These are phyloP conservation scores for Solanum chacoense DNA, from an alignment of 305 asterid species.

Conservation along the genomic window DNA sequence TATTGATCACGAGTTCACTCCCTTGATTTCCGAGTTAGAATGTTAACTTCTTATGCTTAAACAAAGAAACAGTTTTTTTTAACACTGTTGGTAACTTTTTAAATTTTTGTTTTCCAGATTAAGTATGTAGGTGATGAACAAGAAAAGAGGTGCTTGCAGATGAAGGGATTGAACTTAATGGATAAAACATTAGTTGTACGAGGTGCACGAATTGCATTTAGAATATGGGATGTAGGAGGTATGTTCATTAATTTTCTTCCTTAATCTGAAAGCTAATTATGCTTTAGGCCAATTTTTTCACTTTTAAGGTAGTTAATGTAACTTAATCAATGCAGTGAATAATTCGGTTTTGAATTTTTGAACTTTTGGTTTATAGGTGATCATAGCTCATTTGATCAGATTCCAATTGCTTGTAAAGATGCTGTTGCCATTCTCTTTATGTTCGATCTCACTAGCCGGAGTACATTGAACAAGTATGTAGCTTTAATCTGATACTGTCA, in stretches of 20 bases:
- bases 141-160: slow-evolving; percentile 49
- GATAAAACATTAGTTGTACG: slow-evolving; percentile 46
- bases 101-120: slow-evolving; percentile 20
- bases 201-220: slow-evolving; percentile 74
- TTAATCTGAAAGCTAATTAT: background rate
- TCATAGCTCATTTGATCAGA: slow-evolving; percentile 47
- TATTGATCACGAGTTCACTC: background rate
- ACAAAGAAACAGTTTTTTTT: background rate
- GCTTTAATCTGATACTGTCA: background rate
- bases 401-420: slow-evolving; percentile 84
- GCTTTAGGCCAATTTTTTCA: background rate
- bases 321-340: background rate
- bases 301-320: background rate
- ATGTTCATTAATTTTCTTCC: background rate
- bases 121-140: slow-evolving; percentile 79
- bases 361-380: slow-evolving; percentile 38
- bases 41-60: background rate
- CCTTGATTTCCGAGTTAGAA: background rate
- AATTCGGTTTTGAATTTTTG: background rate
- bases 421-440: slow-evolving; percentile 75
- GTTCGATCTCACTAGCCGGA: slow-evolving; percentile 82
- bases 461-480: slow-evolving; percentile 31
- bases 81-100: background rate
- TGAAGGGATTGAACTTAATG: slow-evolving; percentile 71
- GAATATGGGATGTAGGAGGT: slow-evolving; percentile 95